These are phyloP conservation scores for Royoungia palumana DNA, from an alignment of 768 basidiomycete genomes.

Conservation along the genomic window DNA sequence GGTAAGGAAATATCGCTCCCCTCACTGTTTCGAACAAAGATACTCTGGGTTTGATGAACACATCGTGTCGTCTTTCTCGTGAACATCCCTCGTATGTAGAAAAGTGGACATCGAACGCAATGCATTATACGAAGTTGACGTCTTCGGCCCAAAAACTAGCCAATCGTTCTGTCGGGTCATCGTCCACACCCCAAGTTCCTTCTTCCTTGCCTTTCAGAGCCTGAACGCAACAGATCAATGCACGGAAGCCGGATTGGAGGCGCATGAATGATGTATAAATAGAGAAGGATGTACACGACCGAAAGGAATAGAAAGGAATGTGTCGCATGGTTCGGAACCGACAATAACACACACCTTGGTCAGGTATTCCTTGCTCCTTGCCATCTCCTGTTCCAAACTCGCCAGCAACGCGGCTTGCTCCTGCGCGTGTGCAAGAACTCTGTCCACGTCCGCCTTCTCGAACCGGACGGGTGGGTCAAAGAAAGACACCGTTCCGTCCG, in stretches of 20 bases:
- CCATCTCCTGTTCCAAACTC: conserved; percentile 35
- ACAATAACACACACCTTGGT: conserved; percentile 48
- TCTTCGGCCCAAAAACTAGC: conserved; percentile 28
- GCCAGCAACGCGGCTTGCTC: conserved; percentile 33
- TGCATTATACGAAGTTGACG: conserved; percentile 16
- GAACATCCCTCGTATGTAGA: neutral
- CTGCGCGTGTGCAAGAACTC: conserved; percentile 53
- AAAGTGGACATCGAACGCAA: neutral
- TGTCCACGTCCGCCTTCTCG: conserved; percentile 59
- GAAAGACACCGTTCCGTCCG: conserved; percentile 71
- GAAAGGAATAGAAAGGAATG: neutral
- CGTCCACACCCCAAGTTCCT: conserved; percentile 27
- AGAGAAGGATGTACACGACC: neutral
- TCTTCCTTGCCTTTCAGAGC: conserved; percentile 32
- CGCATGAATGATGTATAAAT: too few species aligned
- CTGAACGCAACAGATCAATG: conserved; percentile 8
- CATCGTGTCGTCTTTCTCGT: too few species aligned
- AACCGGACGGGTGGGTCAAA: conserved; percentile 59
- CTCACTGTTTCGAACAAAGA: too few species aligned
- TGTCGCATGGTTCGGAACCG: neutral
- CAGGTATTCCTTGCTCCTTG: conserved; percentile 68
- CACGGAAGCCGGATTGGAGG: neutral
- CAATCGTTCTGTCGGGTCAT: conserved; percentile 25
- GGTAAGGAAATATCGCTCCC: too few species aligned
- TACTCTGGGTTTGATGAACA: too few species aligned